Base-by-base conservation (phyloP, 2,329 filamentous ascomycete genomes). In the Bisporella sp. region DNA sequence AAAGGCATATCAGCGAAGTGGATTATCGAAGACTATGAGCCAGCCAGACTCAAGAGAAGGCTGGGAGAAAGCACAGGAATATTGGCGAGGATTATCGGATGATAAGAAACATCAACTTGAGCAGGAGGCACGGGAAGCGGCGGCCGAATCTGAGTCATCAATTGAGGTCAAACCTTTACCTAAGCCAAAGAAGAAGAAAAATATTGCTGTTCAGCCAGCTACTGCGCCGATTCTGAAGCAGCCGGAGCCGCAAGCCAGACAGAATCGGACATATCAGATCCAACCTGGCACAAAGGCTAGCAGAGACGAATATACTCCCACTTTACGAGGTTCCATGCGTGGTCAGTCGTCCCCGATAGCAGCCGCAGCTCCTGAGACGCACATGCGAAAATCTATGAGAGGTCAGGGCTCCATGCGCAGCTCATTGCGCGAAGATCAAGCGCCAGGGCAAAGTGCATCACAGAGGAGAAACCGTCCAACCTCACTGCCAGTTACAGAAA, bases 1-100 rank as follows among this genome's bases (percentile, higher is more conserved):
- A 43, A 58, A 48, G 37, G 57, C 59, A 7, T 59, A 59, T 42
- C 46, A 50, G 39, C 53, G 52, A 39, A 59, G 51, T 43, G 45
- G 53, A 29, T 31, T 59, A 31, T 52, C 54, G 6, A 56, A 54
- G n/a, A 52, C 55, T 41, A 33, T 46, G 2, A 62, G 52, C 28
- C 60, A 56, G 29, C 58, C 55, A 40, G 55, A 50, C 29, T 39
- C 53, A 4, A 54, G 59, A 37, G 59, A 62, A 45, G 62, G 62
- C 1, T 89, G 85, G 87, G 79, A 82, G 54, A 74, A 78, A 48
- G 78, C 83, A 12, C 86, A 85, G 59, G 71, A 78, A 0, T 88
- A 85, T 59, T 89, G 85, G 86, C 81, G 76, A 54, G 78, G 79
- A 47, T 66, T 89, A 5, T 82, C 77, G 6, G 71, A 73, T 1